Evolutionary conservation across 768 basidiomycete genomes (phyloP), one percentile per base, ranked within the genome.

Genomic region (Lactarius evosmus): DNA sequence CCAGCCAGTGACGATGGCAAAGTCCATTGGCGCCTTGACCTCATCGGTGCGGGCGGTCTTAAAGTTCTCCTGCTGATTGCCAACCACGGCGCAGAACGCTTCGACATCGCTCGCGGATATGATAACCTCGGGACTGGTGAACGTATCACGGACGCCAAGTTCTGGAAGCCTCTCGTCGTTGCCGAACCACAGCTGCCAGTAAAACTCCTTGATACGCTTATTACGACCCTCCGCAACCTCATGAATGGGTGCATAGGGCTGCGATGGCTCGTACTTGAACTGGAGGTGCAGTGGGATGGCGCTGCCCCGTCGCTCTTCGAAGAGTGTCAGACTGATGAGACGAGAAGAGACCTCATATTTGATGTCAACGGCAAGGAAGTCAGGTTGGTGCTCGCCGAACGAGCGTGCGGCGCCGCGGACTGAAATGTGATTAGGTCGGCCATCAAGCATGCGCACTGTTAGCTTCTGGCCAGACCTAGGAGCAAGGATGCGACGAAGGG

Each of bases 131-230:
- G 92, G 94, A 27, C 94, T 90, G 59, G 85, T 83, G 78, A 98
- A 96, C 16, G 83, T 89, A 67, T 91, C 90, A 56, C 83, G 83
- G 59, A 96, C 81, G 70, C 87, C 83, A 66, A 98, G 85, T n/a
- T 82, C 75, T 11, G 95, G 91, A 29, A 98, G 80, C 1, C 74
- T 74, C 69, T 89, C 83, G 65, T 91, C 79, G 71, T 94, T 93
- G 40, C 97, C 95, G 73, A 94, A 96, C 97, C 97, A 98, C 36
- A 98, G 77, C 73, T 88, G 88, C 97, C 97, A 99, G 80, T 99
- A 99, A 74, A 98, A 98, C 70, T 90, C 85, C 78, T 97, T 98
- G 79, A 98, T 95, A 66, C 91, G 85, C 60, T 80, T 80, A 78
- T 96, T 98, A 69, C 95, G 87, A 65, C 83, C 91, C 9, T 83